Conservation (phyloP, 805 yeast genomes). For the Saturnispora hagleri region DNA sequence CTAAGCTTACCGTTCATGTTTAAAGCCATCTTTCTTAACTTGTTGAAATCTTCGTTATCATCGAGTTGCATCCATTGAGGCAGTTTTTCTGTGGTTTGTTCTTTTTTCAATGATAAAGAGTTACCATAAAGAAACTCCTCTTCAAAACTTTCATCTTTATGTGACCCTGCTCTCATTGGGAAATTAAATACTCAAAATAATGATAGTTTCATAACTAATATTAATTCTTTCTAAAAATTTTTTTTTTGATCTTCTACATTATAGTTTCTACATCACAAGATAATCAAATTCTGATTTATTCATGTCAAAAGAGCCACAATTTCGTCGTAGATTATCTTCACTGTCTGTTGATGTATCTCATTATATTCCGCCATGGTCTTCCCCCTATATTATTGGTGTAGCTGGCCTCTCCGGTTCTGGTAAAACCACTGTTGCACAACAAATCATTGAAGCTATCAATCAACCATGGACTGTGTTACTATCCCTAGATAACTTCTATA, state of each 20-base stretch:
- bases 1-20: slow-evolving; percentile 38
- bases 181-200: background rate
- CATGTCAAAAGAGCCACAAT: background rate
- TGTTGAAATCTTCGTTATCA: slow-evolving; percentile 15
- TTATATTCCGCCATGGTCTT: slow-evolving; percentile 81
- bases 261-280: background rate
- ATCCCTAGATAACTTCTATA: slow-evolving; percentile 87
- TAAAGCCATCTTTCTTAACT: slow-evolving; percentile 26
- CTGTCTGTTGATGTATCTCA: slow-evolving; percentile 13
- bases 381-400: slow-evolving; percentile 79
- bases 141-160: background rate
- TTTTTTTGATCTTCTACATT: background rate
- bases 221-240: background rate
- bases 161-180: background rate
- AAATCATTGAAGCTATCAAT: slow-evolving; percentile 64
- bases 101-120: background rate
- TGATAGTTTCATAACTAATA: background rate
- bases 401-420: slow-evolving; percentile 90
- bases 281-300: background rate
- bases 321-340: slow-evolving; percentile 3
- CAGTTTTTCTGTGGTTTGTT: background rate
- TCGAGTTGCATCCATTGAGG: slow-evolving; percentile 4
- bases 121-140: slow-evolving; percentile 4
- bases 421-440: slow-evolving; percentile 83
- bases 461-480: slow-evolving; percentile 92